Base-by-base conservation (phyloP, 345 rosid genomes). In the Brassica napus region DNA sequence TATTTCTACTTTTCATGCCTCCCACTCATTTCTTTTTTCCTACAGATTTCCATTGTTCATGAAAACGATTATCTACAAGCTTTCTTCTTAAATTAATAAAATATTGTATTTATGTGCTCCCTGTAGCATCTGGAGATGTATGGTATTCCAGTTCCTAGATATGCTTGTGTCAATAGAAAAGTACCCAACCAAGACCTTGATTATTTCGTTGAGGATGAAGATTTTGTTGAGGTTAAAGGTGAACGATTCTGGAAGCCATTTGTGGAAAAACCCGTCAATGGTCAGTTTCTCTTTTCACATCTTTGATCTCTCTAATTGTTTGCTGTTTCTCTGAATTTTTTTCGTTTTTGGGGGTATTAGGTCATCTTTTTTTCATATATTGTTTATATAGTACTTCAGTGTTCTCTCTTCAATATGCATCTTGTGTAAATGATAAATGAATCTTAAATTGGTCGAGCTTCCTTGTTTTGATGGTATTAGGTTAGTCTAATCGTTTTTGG, bases 81-180 rank as follows among this genome's bases (percentile, higher is more conserved):
- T 49, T 49, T 49, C 57, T 49, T 49, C 18, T n/a, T 49, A 49
- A n/a, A 9, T 39, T 49, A 49, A 49, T 49, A 49, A 49, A 49
- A 4, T 49, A 49, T 44, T 63, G n/a, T 60, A 35, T 69, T 72
- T 80, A 65, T 76, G 49, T 65, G 82, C 47, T 74, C 83, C 26
- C 79, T 71, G 63, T 30, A 82, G 99, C 87, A 85, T 77, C 97
- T 93, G 74, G 91, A 90, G 88, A 86, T 85, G 89, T 93, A 80
- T 89, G 98, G 99, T 75, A 92, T 96, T 84, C 91, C 98, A 78
- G 97, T 96, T 85, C 99, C 99, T 63, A 90, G 97, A 85, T 93
- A 90, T 76, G 97, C 98, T 73, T 87, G 92, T 86, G 98, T 93
- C 59, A 92, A 92, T 85, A 88, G 99, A 80, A 86, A 87, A 76